phyloP scores from a whole-genome alignment of 164 flowering plant genomes.

The Magnolia changhungtana region DNA sequence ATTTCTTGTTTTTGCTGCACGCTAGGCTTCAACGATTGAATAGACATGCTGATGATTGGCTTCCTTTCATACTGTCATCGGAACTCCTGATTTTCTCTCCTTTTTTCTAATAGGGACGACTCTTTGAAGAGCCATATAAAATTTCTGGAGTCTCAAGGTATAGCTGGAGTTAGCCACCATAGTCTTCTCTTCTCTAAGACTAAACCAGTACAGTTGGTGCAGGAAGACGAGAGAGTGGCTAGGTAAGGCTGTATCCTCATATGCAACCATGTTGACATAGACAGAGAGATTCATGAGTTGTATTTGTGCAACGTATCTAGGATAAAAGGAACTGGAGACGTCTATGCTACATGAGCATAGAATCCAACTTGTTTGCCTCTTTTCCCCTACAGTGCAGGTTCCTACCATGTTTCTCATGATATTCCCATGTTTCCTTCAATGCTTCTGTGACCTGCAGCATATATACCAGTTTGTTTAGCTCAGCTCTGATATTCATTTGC shows the following conservation, averaged over 20 bases:
- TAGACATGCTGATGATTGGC: background rate
- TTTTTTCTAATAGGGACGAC: constrained; percentile 49
- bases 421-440: too few relatives aligned
- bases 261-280: background rate
- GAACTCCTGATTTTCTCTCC: background rate
- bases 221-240: constrained; percentile 42
- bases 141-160: constrained; percentile 69
- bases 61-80: background rate
- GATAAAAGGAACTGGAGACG: background rate
- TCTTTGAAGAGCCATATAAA: constrained; percentile 50
- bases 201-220: constrained; percentile 47
- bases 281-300: background rate
- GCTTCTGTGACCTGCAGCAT: too few relatives aligned
- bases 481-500: too few relatives aligned
- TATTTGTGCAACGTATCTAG: background rate
- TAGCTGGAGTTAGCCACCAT: constrained; percentile 95
- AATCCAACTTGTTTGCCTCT: background rate
- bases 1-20: too few relatives aligned
- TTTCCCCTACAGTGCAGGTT: background rate
- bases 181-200: constrained; percentile 89
- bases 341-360: background rate
- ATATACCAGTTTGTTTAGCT: too few relatives aligned
- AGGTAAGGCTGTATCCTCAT: constrained; percentile 33
- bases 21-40: background rate
- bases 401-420: too few relatives aligned